phyloP scores from a whole-genome alignment of 441 rosid species.

The Erodium texanum region DNA sequence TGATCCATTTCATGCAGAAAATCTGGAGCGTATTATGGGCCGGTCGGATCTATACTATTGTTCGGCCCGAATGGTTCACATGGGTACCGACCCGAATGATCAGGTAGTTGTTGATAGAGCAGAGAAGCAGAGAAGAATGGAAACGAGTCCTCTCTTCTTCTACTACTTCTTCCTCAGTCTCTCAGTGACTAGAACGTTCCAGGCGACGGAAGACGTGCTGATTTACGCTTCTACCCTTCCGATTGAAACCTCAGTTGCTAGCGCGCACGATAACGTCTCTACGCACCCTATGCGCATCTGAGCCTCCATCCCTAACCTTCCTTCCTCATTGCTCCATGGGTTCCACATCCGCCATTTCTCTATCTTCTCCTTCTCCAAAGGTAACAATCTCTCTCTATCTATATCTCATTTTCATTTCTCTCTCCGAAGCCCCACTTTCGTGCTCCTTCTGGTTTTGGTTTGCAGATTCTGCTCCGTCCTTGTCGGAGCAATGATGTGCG shows the following conservation, averaged over 20 bases:
- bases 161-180: background rate
- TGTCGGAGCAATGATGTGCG: background rate
- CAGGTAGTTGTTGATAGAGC: background rate
- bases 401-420: conserved; percentile 18
- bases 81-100: too few species aligned
- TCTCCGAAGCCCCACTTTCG: conserved; percentile 10
- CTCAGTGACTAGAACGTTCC: background rate
- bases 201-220: background rate
- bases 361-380: conserved; percentile 10
- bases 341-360: conserved; percentile 32
- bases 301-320: background rate
- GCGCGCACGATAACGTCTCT: too few species aligned
- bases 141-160: background rate
- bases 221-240: too few species aligned
- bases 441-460: background rate
- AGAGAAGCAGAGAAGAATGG: background rate
- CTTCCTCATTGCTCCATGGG: conserved; percentile 23
- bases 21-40: too few species aligned
- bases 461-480: conserved; percentile 17
- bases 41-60: too few species aligned
- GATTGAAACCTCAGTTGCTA: too few species aligned
- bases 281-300: conserved; percentile 21
- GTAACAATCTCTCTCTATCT: background rate
- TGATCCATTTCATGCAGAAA: too few species aligned
- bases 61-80: too few species aligned